Base-by-base conservation (phyloP, 139 green algal genomes). In the Edaphochlamys debaryana region DNA sequence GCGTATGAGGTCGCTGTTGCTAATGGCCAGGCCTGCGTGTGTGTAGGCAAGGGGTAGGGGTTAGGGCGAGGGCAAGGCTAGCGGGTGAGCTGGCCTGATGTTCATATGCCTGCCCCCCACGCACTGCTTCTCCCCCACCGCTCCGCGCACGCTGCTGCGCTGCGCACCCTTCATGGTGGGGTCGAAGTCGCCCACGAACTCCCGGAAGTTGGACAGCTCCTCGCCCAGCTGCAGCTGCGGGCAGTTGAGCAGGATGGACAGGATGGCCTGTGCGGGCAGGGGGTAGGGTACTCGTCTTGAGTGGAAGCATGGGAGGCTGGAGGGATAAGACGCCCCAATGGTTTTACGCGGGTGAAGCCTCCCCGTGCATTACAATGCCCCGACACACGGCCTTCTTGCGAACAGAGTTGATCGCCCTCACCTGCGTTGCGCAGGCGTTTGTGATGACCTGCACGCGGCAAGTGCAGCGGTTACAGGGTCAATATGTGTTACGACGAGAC, bases 391-490 rank as follows among this genome's bases (percentile, higher is more conserved):
- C 56, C 5, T 22, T 29, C 17, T n/a, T 22, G 30, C 9, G 48
- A 15, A 9, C 11, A 15, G 48, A 15, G 48, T n/a, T n/a, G n/a
- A n/a, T n/a, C n/a, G n/a, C n/a, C n/a, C n/a, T n/a, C 36, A 83
- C 77, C 42, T 98, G 93, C 1, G 94, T 98, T 17, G 97, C 97
- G 74, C 97, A 99, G 0, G 97, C 97, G 86, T 99, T 99, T 66
- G 92, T 95, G 82, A 99, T 98, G 50, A 98, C 93, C 87, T 99
- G 96, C 42, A 89, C 96, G 0, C 95, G 1, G 25, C 19, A 27
- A n/a, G 22, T 30, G 17, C 52, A 29, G 52, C 52, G 17, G 15
- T 15, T 29, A 15, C 20, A 30, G 52, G 13, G 4, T 6, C 52
- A 62, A 3, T 4, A 27, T 22, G 9, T 29, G 52, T 6, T 62